A percentile compares a stretch with the other conserved stretches of the same genome.
Conservation (phyloP, 148 eudicot species). For the Rhododendron vialii region DNA sequence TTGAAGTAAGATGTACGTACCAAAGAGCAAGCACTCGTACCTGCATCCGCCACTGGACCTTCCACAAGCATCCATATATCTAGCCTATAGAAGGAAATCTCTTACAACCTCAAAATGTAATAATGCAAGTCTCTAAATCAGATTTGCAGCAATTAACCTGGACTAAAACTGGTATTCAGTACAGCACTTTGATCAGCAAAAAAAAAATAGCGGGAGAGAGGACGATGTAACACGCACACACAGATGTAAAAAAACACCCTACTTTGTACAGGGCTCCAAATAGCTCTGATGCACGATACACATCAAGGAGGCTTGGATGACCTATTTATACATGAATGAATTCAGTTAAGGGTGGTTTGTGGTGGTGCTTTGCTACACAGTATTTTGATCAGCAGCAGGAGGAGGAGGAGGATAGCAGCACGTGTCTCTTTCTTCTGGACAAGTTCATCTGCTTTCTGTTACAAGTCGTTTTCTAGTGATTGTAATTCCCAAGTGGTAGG, state of each 20-base stretch:
- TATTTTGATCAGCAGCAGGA: background rate
- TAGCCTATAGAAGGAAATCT: background rate
- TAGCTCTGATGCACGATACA: background rate
- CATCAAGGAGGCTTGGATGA: background rate
- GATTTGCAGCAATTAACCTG: background rate
- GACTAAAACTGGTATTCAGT: background rate
- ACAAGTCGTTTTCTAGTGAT: background rate
- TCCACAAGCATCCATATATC: slow-evolving; percentile 40
- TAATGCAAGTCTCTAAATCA: background rate
- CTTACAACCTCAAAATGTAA: background rate
- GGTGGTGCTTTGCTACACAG: background rate
- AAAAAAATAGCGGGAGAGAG: background rate
- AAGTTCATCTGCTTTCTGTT: background rate
- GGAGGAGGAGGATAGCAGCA: background rate
- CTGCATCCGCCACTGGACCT: slow-evolving; percentile 29
- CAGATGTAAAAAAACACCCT: background rate
- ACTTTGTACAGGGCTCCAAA: background rate
- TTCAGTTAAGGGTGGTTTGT: background rate
- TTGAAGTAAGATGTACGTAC: slow-evolving; percentile 7
- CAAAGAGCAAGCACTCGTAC: slow-evolving; percentile 75
- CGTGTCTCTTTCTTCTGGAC: background rate
- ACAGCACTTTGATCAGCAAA: background rate
- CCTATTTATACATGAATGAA: slow-evolving; percentile 11
- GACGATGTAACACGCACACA: background rate
- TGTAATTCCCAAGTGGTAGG: background rate